Evolutionary conservation across 2,329 filamentous ascomycete species (phyloP), one percentile per base, ranked within the genome.

Genomic region (Apiospora phragmitis): DNA sequence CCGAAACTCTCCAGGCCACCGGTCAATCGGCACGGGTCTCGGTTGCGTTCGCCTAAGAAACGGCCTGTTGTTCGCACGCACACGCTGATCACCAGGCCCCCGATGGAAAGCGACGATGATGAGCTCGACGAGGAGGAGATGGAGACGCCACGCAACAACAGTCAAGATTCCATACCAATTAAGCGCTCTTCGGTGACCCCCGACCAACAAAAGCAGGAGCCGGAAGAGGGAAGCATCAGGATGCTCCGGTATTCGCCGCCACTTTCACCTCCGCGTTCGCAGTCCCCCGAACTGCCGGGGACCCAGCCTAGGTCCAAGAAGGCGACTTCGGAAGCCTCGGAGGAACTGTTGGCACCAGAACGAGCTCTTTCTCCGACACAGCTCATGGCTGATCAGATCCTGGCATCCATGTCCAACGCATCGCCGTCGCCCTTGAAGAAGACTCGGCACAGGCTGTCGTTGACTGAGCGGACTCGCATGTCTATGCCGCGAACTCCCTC

Each of bases 391-490:
- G 86, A 90, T 70, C 81, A 86, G 51, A 90, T 90, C 55, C 78
- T 90, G 5, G 84, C 85, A 16, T 87, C 86, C 0, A 86, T 90
- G 78, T 81, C 85, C 32, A 84, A 84, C 65, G 83, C 84, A 0
- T 90, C 89, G 1, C 88, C 89, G 0, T 91, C 89, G 0, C 89
- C 89, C 0, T 78, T 82, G 59, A 91, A 89, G 74, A 86, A 83
- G 70, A 81, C 83, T 0, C 84, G 88, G 0, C 88, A 89, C 68
- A 87, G 85, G 0, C 81, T 92, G 11, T 91, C 91, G 0, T 86
- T 96, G 0, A 88, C 92, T 4, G 94, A 97, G 77, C 91, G 94
- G 66, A 97, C 95, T 0, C 90, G 93, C 24, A 86, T 94, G 69
- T 94, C 93, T 24, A 95, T 97, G 90, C 89, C 91, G 0, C 85